These are phyloP conservation scores for Chernovozyma aurita DNA, from an alignment of 1,139 yeast genomes.

Conservation along the genomic window DNA sequence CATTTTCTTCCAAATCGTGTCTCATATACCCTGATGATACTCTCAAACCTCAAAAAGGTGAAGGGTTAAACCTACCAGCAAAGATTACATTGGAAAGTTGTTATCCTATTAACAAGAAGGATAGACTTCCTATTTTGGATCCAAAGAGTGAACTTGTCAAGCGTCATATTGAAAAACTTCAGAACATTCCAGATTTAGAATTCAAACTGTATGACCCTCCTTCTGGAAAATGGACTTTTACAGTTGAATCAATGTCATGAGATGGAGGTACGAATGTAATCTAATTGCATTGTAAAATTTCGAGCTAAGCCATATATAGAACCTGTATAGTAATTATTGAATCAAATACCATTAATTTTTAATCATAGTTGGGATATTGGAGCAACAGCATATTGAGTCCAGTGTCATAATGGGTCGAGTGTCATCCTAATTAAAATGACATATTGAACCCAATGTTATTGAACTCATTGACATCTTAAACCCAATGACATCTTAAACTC, in stretches of 20 bases:
- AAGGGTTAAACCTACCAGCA: slow-evolving; percentile 78
- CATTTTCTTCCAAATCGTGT: slow-evolving; percentile 59
- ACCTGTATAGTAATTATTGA: too few species aligned
- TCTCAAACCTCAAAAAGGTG: slow-evolving; percentile 63
- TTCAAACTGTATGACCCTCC: slow-evolving; percentile 75
- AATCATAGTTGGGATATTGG: too few species aligned
- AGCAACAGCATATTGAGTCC: too few species aligned
- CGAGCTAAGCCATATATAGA: neutral
- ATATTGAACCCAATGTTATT: neutral
- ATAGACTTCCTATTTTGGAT: slow-evolving; percentile 71
- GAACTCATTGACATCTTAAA: too few species aligned
- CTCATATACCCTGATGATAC: slow-evolving; percentile 69
- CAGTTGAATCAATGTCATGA: slow-evolving; percentile 30
- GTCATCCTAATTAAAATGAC: too few species aligned
- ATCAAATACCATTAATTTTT: too few species aligned
- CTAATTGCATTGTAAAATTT: neutral
- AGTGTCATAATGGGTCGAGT: too few species aligned
- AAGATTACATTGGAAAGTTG: slow-evolving; percentile 71
- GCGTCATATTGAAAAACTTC: slow-evolving; percentile 65
- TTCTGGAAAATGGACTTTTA: slow-evolving; percentile 81
- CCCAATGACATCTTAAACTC: too few species aligned
- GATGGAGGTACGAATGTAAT: neutral
- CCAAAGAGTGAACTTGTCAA: slow-evolving; percentile 69
- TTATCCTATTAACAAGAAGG: slow-evolving; percentile 71
- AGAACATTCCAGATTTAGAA: slow-evolving; percentile 52